Evolutionary conservation across 768 basidiomycete species (phyloP).

Genomic region (Paxillus ammoniavirescens): DNA sequence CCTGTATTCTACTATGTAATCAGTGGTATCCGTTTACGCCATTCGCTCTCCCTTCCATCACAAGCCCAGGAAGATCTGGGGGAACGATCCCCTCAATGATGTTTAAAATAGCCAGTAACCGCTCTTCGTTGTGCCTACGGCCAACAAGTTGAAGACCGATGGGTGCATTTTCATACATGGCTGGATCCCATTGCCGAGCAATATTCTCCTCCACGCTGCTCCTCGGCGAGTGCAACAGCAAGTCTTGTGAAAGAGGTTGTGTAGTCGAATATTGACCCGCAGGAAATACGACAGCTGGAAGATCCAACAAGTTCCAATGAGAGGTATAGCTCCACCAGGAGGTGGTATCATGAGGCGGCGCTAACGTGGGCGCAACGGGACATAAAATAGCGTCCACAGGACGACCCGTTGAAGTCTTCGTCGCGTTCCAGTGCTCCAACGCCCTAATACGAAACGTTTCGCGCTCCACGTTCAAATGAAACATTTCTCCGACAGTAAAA

Average conservation of each 20-base stretch:
- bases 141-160: slow-evolving; percentile 50
- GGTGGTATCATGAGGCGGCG: slow-evolving; percentile 46
- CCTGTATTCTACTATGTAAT: not conserved
- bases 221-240: slow-evolving; percentile 27
- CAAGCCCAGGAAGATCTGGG: slow-evolving; percentile 11
- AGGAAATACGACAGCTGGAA: slow-evolving; percentile 47
- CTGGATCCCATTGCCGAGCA: slow-evolving; percentile 39
- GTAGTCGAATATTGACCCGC: slow-evolving; percentile 36
- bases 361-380: slow-evolving; percentile 46
- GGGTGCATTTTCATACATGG: slow-evolving; percentile 42
- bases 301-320: slow-evolving; percentile 54
- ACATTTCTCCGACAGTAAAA: slow-evolving; percentile 41
- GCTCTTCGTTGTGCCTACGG: slow-evolving; percentile 49
- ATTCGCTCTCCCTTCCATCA: slow-evolving; percentile 2
- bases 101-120: slow-evolving; percentile 42
- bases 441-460: slow-evolving; percentile 40
- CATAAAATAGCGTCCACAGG: slow-evolving; percentile 48
- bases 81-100: slow-evolving; percentile 35
- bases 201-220: slow-evolving; percentile 37
- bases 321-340: slow-evolving; percentile 52
- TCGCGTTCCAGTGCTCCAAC: slow-evolving; percentile 46
- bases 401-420: slow-evolving; percentile 35
- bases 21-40: slow-evolving; percentile 12
- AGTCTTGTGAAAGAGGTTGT: slow-evolving; percentile 6
- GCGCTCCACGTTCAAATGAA: slow-evolving; percentile 43